Conservation (phyloP, 306 rosid genomes). For the Cucurbita maxima region DNA sequence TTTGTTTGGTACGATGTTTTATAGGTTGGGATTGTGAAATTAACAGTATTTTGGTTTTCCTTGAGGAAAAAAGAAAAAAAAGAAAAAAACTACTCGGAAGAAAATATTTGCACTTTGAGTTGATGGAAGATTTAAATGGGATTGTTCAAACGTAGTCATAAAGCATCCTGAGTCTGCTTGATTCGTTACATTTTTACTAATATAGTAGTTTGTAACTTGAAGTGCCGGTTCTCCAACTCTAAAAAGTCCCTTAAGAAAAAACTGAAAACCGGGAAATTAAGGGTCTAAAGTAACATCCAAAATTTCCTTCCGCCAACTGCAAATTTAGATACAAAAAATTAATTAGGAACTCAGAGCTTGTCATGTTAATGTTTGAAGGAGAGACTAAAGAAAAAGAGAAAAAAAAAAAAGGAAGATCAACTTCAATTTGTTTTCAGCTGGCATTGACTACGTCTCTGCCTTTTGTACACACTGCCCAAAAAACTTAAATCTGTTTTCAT, state of each 20-base stretch:
- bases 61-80: background rate
- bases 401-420: too few species aligned
- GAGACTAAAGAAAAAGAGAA: too few species aligned
- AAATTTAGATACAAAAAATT: background rate
- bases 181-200: background rate
- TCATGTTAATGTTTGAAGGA: too few species aligned
- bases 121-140: background rate
- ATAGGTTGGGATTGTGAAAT: background rate
- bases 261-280: background rate
- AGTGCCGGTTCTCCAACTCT: background rate
- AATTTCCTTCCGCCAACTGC: background rate
- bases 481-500: background rate
- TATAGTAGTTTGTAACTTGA: background rate
- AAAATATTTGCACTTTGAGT: background rate
- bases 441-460: too few species aligned
- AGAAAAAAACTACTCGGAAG: background rate
- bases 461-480: too few species aligned
- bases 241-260: background rate
- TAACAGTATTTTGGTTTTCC: background rate
- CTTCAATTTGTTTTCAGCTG: too few species aligned
- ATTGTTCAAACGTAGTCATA: background rate
- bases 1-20: background rate
- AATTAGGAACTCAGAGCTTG: background rate
- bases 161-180: background rate
- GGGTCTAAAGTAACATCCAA: background rate